Conservation (phyloP, 495 filamentous ascomycete genomes). For the Cercophora samala region DNA sequence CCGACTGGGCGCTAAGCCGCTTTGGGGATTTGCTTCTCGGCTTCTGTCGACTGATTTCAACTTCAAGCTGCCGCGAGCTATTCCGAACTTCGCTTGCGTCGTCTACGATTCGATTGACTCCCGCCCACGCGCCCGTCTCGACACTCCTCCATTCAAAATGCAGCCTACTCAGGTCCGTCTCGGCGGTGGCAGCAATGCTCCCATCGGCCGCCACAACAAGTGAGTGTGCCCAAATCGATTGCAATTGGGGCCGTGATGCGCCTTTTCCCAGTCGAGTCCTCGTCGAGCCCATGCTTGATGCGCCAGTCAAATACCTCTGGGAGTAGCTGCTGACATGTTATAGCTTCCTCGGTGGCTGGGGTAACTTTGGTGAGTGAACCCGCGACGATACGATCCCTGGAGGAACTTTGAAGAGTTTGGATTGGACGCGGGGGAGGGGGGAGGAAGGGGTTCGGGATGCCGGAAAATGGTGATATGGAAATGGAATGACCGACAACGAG, state of each 20-base stretch:
- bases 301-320: not conserved
- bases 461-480: constrained; percentile 1
- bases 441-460: not conserved
- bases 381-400: not conserved
- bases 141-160: constrained; percentile 55
- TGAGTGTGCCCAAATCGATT: constrained; percentile 48
- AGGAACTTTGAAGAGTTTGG: not conserved
- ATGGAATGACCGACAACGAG: constrained; percentile 8
- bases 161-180: constrained; percentile 48
- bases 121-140: constrained; percentile 21
- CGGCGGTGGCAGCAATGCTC: constrained; percentile 55
- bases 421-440: too few relatives aligned
- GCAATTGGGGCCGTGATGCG: constrained; percentile 14
- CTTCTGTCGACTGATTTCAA: constrained; percentile 36
- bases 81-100: constrained; percentile 20
- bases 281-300: not conserved
- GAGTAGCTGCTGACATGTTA: constrained; percentile 32
- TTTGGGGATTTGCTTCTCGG: constrained; percentile 39
- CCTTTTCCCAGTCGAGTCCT: constrained; percentile 16
- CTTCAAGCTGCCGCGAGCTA: constrained; percentile 25
- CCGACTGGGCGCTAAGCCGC: constrained; percentile 29
- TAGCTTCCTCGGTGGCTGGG: constrained; percentile 86
- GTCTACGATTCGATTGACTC: constrained; percentile 31
- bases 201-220: constrained; percentile 62
- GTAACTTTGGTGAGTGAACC: constrained; percentile 68